Conservation (phyloP, 164 flowering plant genomes). For the Brasenia schreberi region DNA sequence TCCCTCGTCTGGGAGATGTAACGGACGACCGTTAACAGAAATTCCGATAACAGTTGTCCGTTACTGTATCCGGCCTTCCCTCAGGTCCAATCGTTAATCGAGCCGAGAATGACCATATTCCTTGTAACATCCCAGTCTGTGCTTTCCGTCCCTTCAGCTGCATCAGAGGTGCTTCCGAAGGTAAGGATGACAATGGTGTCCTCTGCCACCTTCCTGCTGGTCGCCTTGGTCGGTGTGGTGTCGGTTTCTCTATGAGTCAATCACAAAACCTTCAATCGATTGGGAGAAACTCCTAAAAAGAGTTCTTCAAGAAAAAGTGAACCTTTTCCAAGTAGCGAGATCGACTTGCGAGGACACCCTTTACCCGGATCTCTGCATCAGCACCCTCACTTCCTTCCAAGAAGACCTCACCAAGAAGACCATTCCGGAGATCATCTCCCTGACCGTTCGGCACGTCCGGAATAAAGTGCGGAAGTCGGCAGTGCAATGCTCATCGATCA, state of each 20-base stretch:
- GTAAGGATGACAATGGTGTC: not conserved
- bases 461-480: conserved; percentile 24
- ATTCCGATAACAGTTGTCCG: no score
- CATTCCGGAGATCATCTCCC: conserved; percentile 37
- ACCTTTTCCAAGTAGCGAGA: conserved; percentile 34
- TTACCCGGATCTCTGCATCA: conserved; percentile 58
- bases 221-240: not conserved
- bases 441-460: conserved; percentile 29
- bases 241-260: not conserved
- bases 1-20: no score
- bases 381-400: conserved; percentile 48
- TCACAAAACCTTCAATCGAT: not conserved
- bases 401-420: conserved; percentile 30
- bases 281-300: not conserved
- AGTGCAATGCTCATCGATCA: conserved; percentile 34
- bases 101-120: no score
- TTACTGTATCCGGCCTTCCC: no score
- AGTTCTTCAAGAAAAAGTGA: not conserved
- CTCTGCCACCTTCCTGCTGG: not conserved
- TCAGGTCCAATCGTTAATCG: no score
- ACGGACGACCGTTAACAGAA: no score
- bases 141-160: not conserved
- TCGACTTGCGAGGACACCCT: conserved; percentile 54
- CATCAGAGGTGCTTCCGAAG: not conserved
- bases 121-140: no score